phyloP scores from a whole-genome alignment of 169 alveolate genomes.

The Amoebophrya sp. region DNA sequence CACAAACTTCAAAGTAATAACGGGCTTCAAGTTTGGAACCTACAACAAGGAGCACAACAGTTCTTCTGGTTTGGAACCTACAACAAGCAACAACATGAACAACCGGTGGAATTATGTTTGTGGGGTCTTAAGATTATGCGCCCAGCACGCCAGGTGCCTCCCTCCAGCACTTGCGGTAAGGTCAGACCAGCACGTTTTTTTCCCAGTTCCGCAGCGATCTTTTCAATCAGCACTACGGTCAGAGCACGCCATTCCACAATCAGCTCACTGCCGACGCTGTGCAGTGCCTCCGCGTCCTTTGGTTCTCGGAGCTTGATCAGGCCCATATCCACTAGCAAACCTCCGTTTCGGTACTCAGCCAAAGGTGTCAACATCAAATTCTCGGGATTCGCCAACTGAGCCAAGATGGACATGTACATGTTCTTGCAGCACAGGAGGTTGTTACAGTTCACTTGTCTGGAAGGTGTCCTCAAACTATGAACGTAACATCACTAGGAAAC shows the following conservation, averaged over 20 bases:
- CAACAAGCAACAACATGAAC: too few species aligned
- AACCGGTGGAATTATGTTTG: too few species aligned
- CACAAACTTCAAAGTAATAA: too few species aligned
- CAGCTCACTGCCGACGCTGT: constrained; percentile 3
- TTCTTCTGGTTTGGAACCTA: too few species aligned
- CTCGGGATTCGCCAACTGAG: neutral
- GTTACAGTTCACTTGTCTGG: too few species aligned
- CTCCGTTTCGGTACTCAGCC: constrained; percentile 33
- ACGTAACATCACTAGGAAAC: too few species aligned
- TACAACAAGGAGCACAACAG: too few species aligned
- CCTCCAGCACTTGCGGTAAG: constrained; percentile 24
- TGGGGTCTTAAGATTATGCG: too few species aligned
- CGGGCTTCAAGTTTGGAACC: too few species aligned
- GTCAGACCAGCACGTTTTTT: neutral
- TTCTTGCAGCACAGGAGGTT: too few species aligned
- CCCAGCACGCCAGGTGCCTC: constrained; percentile 31
- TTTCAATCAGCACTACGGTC: constrained; percentile 15
- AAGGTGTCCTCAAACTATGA: too few species aligned
- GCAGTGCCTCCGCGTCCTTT: neutral
- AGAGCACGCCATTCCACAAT: constrained; percentile 27
- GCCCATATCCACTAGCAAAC: constrained; percentile 8
- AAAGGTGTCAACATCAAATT: neutral
- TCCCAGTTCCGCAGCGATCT: neutral
- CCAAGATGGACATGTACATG: too few species aligned
- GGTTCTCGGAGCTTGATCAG: neutral